Conservation (phyloP, 768 basidiomycete species). For the Ramaria sp. region DNA sequence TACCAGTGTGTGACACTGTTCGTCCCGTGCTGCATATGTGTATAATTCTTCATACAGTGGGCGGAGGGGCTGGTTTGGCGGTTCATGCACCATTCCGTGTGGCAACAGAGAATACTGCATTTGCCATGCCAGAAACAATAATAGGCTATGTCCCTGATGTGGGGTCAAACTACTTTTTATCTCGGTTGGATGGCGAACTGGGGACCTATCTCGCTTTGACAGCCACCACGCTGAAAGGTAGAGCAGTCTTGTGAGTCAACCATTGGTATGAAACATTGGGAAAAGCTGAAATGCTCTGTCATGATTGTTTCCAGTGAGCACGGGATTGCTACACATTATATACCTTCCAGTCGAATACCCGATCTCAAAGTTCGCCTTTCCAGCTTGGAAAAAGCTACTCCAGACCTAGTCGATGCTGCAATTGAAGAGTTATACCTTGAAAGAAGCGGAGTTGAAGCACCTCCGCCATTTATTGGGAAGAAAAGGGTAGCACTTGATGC, state of each 20-base stretch:
- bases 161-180: conserved; percentile 82
- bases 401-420: conserved; percentile 32
- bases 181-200: conserved; percentile 80
- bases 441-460: conserved; percentile 42
- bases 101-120: conserved; percentile 83
- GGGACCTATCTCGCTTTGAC: conserved; percentile 94
- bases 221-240: conserved; percentile 56
- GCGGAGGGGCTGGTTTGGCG: conserved; percentile 86
- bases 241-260: conserved; percentile 71
- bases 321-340: conserved; percentile 90
- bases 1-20: conserved; percentile 53
- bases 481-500: conserved; percentile 70
- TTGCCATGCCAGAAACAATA: conserved; percentile 96
- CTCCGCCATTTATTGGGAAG: conserved; percentile 40
- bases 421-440: conserved; percentile 56
- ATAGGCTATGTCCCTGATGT: conserved; percentile 91
- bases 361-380: conserved; percentile 60
- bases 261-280: not conserved
- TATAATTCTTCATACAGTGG: conserved; percentile 45
- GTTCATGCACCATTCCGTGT: conserved; percentile 81
- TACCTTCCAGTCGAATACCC: conserved; percentile 67
- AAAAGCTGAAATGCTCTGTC: not conserved
- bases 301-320: conserved; percentile 45
- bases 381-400: conserved; percentile 22
- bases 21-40: conserved; percentile 8